Conservation (phyloP, 139 green algal species). For the Haematococcus lacustris region DNA sequence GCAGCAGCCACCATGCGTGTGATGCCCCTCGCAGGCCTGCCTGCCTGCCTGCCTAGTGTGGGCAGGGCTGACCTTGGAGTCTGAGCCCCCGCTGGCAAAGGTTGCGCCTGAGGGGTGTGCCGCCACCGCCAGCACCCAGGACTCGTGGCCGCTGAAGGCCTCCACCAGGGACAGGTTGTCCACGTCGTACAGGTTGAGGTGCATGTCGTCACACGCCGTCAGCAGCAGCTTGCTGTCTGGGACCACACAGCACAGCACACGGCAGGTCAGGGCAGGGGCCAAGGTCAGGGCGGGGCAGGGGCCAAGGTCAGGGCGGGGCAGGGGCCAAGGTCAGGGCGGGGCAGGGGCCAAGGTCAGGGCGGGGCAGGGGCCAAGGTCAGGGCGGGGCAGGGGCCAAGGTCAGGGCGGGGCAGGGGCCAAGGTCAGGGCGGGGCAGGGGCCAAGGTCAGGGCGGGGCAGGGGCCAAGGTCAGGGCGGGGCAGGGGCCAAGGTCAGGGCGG, state of each 20-base stretch:
- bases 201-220: constrained; percentile 88
- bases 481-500: too few relatives aligned
- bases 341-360: too few relatives aligned
- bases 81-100: constrained; percentile 67
- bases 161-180: constrained; percentile 66
- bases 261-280: not conserved
- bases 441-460: too few relatives aligned
- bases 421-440: too few relatives aligned
- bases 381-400: too few relatives aligned
- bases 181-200: constrained; percentile 82
- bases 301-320: too few relatives aligned
- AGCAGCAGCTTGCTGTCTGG: constrained; percentile 69
- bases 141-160: constrained; percentile 81
- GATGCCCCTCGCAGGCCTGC: too few relatives aligned
- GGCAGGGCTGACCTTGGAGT: constrained; percentile 44
- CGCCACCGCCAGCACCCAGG: constrained; percentile 79
- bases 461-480: too few relatives aligned
- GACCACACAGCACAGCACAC: not conserved
- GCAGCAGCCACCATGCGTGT: not conserved
- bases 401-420: too few relatives aligned
- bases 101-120: constrained; percentile 56
- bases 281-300: too few relatives aligned
- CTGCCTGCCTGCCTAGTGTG: not conserved
- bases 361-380: too few relatives aligned
- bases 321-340: too few relatives aligned